Conservation (phyloP, 352 stramenopile species). For the Phytophthora pini region DNA sequence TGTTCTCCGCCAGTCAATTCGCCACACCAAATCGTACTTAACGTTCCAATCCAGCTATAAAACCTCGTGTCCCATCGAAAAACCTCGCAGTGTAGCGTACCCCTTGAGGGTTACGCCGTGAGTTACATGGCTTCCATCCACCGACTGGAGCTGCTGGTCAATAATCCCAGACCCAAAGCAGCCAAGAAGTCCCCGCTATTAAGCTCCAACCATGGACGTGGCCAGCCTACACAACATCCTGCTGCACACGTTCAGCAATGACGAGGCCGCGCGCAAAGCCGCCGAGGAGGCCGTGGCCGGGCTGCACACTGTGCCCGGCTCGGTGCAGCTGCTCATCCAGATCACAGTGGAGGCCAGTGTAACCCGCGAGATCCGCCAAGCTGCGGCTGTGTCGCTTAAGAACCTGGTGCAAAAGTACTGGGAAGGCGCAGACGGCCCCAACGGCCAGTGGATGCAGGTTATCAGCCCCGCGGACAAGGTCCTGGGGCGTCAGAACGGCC, state of each 20-base stretch:
- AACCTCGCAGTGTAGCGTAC: conserved; percentile 21
- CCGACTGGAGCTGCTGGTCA: conserved; percentile 31
- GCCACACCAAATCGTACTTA: conserved; percentile 9
- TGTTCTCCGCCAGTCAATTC: conserved; percentile 41
- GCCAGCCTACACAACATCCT: conserved; percentile 90
- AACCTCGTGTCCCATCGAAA: conserved; percentile 22
- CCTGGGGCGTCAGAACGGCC: conserved; percentile 71
- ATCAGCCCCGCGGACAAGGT: conserved; percentile 74
- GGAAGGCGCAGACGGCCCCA: conserved; percentile 79
- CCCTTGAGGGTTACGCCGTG: conserved; percentile 3
- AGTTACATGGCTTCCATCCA: conserved; percentile 40
- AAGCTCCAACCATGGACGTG: conserved; percentile 78
- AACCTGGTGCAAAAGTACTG: conserved; percentile 97
- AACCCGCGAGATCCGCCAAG: conserved; percentile 90
- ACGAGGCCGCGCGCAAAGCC: conserved; percentile 73
- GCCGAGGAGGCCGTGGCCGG: conserved; percentile 79
- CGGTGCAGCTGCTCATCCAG: conserved; percentile 84
- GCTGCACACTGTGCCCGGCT: conserved; percentile 76
- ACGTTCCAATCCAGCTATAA: background rate
- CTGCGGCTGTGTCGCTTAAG: conserved; percentile 95
- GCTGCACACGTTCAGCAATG: conserved; percentile 86
- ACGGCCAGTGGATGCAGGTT: conserved; percentile 75
- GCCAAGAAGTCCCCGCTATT: conserved; percentile 7
- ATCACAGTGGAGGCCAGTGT: conserved; percentile 77
- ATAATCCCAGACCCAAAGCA: conserved; percentile 25